Evolutionary conservation across 1,139 yeast species (phyloP), one percentile per base, ranked within the genome.

Genomic region (Meyerozyma carpophila): DNA sequence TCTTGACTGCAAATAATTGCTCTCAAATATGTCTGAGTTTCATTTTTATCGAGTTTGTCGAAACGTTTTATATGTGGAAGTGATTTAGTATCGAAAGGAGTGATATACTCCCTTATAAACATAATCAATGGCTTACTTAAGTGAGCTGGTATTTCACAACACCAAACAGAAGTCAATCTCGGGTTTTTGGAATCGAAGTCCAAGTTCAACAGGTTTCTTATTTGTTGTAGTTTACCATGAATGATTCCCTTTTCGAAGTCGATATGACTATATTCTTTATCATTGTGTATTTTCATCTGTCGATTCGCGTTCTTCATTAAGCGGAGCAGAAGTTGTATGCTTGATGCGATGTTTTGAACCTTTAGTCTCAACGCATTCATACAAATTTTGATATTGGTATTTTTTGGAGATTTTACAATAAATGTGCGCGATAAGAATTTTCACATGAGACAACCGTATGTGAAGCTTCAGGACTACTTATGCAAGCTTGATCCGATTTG

Each of bases 111-210:
- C 31, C 63, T 58, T 1, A 70, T 57, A 18, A 68, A 43, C 2
- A 44, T 38, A 11, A 65, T 50, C 20, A 69, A 47, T 32, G 52
- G 47, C 43, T 66, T 66, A 5, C 73, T 62, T 37, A 59, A 56
- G 20, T 43, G 47, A 2, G 75, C 71, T 4, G 45, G 47, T 11
- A 72, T 58, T 16, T 58, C 61, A 47, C 75, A 69, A 37, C 79
- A 67, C 94, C 95, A 87, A 1, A 77, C 83, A 4, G 66, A 61
- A 3, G 71, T 61, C 9, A 82, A 57, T 3, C 55, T 49, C 1
- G 74, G 73, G 1, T 44, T 47, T 4, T 62, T 54, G 4, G 75
- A 69, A 14, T 57, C 58, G 8, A 59, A 50, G 1, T 54, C 50
- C 2, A 48, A 46, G 6, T 51, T 54, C 2, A 53, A 54, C 2